Evolutionary conservation across 768 basidiomycete species (phyloP).

Genomic region (Amanita subjunquillea): DNA sequence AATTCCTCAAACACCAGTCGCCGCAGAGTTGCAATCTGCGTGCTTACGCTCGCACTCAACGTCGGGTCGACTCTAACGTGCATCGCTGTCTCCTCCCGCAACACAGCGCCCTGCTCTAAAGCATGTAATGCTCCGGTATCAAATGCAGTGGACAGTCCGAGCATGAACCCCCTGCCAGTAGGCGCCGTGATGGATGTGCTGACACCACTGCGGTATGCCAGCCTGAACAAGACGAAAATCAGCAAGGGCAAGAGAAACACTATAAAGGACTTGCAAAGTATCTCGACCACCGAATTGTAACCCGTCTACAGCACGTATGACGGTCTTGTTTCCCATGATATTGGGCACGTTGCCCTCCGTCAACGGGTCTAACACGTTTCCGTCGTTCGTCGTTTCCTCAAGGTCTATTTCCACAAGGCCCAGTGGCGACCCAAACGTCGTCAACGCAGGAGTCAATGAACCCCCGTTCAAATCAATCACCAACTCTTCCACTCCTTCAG

Average conservation of each 20-base stretch:
- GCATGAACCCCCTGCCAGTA: constrained; percentile 38
- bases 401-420: constrained; percentile 60
- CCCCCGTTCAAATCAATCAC: constrained; percentile 57
- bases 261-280: constrained; percentile 29
- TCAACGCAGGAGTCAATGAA: constrained; percentile 47
- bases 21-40: constrained; percentile 50
- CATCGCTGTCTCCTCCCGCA: constrained; percentile 54
- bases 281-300: constrained; percentile 44
- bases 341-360: constrained; percentile 20
- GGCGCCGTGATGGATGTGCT: constrained; percentile 62
- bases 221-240: constrained; percentile 22
- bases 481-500: constrained; percentile 5
- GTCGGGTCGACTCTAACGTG: constrained; percentile 39
- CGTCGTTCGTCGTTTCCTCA: constrained; percentile 63
- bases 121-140: constrained; percentile 46
- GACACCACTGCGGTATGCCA: constrained; percentile 69
- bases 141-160: constrained; percentile 56
- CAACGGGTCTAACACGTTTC: constrained; percentile 44
- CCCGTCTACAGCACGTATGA: constrained; percentile 4
- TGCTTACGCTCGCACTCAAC: constrained; percentile 42
- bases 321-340: constrained; percentile 22
- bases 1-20: constrained; percentile 21
- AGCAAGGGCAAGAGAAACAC: neutral
- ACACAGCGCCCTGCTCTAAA: constrained; percentile 52
- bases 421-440: constrained; percentile 51